These are phyloP conservation scores for Linderina pennispora DNA, from an alignment of 192 early-diverging fungal species.

Conservation along the genomic window DNA sequence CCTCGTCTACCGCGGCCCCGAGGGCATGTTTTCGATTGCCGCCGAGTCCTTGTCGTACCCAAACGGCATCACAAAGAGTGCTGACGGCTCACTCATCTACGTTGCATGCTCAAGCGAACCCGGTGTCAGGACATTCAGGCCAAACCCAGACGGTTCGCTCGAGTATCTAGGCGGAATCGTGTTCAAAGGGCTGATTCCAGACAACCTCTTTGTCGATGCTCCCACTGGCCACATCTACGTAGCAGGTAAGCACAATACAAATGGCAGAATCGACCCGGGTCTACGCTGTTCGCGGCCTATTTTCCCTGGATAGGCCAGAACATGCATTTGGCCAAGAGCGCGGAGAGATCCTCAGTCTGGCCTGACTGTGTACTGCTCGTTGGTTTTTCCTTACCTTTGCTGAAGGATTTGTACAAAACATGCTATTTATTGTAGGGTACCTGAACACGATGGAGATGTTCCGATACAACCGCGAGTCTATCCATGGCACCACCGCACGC, in stretches of 20 bases:
- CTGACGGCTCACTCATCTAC: slow-evolving; percentile 24
- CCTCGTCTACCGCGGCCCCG: slow-evolving; percentile 24
- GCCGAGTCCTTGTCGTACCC: slow-evolving; percentile 22
- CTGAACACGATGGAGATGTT: slow-evolving; percentile 42
- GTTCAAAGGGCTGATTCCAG: slow-evolving; percentile 35
- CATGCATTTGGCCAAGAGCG: too few species aligned
- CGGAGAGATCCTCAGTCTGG: too few species aligned
- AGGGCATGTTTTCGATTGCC: slow-evolving; percentile 19
- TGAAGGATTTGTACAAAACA: background rate
- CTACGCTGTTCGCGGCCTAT: too few species aligned
- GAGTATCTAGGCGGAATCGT: slow-evolving; percentile 15
- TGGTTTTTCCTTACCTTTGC: too few species aligned
- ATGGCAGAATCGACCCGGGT: too few species aligned
- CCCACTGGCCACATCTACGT: slow-evolving; percentile 34
- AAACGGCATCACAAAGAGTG: slow-evolving; percentile 35
- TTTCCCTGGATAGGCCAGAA: too few species aligned
- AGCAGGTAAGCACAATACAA: slow-evolving; percentile 46
- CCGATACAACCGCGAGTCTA: slow-evolving; percentile 38
- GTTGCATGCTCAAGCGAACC: slow-evolving; percentile 36
- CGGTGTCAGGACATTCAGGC: slow-evolving; percentile 22
- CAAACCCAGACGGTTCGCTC: slow-evolving; percentile 14
- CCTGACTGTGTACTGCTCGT: too few species aligned
- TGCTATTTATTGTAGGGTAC: slow-evolving; percentile 23
- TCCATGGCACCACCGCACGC: slow-evolving; percentile 23
- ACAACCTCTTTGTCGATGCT: slow-evolving; percentile 41